These are phyloP conservation scores for Styphnolobium japonicum DNA, from an alignment of 306 rosid species.

Conservation along the genomic window DNA sequence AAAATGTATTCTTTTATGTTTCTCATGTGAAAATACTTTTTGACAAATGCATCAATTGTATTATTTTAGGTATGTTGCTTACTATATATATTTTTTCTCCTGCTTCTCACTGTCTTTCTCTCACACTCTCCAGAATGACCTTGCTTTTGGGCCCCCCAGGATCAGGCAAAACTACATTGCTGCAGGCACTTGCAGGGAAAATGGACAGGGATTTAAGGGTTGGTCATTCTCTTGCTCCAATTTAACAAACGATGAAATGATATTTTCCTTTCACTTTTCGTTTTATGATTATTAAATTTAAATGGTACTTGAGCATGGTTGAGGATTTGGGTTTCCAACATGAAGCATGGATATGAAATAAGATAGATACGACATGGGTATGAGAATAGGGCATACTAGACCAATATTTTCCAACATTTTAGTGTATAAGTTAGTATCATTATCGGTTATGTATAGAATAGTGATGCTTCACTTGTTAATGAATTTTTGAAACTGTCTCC, in stretches of 20 bases:
- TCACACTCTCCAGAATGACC: slow-evolving; percentile 40
- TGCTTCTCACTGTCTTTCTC: not conserved
- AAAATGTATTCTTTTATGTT: not conserved
- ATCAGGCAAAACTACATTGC: slow-evolving; percentile 58
- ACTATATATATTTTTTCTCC: not conserved
- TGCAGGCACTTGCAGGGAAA: slow-evolving; percentile 54
- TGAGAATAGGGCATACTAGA: too few species aligned
- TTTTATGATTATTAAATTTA: not conserved
- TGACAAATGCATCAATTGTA: not conserved
- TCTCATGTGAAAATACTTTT: not conserved
- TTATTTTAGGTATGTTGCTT: not conserved
- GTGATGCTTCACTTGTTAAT: not conserved
- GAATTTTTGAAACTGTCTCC: not conserved
- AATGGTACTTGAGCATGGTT: not conserved
- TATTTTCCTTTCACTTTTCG: not conserved
- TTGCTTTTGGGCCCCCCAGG: slow-evolving; percentile 62
- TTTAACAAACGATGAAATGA: not conserved
- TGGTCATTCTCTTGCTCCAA: not conserved
- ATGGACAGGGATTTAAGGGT: slow-evolving; percentile 53
- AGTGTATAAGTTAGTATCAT: not conserved
- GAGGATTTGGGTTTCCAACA: not conserved
- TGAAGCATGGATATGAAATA: too few species aligned
- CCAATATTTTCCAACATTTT: not conserved
- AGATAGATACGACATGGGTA: too few species aligned
- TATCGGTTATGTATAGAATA: not conserved